Base-by-base conservation (phyloP, 2,329 filamentous ascomycete species). In the Aspergillus ruber region DNA sequence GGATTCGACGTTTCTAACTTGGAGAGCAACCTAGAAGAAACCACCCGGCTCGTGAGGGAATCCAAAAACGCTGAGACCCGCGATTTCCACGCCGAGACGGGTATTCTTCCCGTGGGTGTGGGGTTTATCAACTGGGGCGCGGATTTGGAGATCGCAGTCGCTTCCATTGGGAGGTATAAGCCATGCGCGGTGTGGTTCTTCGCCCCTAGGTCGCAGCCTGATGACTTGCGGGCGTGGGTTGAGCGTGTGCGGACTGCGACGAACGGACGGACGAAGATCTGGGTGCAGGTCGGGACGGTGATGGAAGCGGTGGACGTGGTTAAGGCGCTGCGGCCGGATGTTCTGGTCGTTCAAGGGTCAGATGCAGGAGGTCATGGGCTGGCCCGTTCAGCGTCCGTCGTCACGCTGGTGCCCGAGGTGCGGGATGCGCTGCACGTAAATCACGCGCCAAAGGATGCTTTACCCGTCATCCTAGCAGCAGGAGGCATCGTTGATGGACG, bases 311-410 rank as follows among this genome's bases (percentile, higher is more conserved):
- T 74, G 0, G 64, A 70, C 5, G 67, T 70, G 0, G 66, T 63
- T 6, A 56, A 59, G 9, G 47, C 53, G 0, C 59, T 64, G 2
- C 58, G 56, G 3, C 76, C 77, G 0, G 77, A 80, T 48, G 74
- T 73, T 2, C 52, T 81, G 3, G 76, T 81, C 2, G 57, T 77
- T 2, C 78, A 81, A 56, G 78, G 78, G 1, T 62, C 65, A 3
- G 78, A 81, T 52, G 76, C 77, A 0, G 78, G 78, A 10, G 78
- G 78, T 0, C 78, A 81, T 50, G 76, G 76, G 0, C 65, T 75
- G 8, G 68, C 66, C 1, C 63, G 59, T 1, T 69, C 74, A 20
- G 75, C 74, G 0, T 58, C 76, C 12, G 63, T 78, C 32, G 61
- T 78, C 46, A 65, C 74, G 0, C 59, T 81, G 0, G 52, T 81